Evolutionary conservation across 2,329 filamentous ascomycete species (phyloP).

Genomic region (Fusarium sp.): DNA sequence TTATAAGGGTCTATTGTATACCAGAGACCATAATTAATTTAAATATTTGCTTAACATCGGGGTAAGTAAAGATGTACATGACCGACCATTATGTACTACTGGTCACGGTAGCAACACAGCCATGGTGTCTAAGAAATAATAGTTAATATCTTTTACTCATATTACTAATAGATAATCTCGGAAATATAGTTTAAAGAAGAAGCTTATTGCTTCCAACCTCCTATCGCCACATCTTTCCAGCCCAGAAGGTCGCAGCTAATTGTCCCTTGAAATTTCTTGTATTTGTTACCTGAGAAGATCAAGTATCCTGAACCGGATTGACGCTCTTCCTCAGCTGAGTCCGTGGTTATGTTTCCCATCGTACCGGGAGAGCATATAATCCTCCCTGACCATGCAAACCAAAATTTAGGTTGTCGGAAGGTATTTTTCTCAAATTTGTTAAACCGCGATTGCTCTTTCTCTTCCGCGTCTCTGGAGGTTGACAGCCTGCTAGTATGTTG

Average conservation of each 20-base stretch:
- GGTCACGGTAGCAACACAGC: no score
- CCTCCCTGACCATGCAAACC: slow-evolving; percentile 19
- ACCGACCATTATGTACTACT: no score
- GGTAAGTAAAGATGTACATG: no score
- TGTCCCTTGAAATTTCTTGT: slow-evolving; percentile 9
- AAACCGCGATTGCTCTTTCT: not conserved
- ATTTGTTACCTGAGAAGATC: slow-evolving; percentile 19
- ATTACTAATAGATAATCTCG: not conserved
- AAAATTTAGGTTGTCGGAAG: slow-evolving; percentile 31
- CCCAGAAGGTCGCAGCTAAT: slow-evolving; percentile 6
- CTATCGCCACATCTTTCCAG: slow-evolving; percentile 4
- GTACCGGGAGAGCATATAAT: not conserved
- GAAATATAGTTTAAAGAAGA: no score
- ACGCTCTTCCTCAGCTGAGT: not conserved
- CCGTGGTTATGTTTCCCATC: rapidly evolving
- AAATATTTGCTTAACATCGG: no score
- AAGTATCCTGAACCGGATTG: slow-evolving; percentile 21
- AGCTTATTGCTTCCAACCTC: slow-evolving; percentile 2
- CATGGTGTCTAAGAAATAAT: no score
- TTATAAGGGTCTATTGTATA: no score
- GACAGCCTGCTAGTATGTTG: not conserved
- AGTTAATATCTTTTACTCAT: not conserved
- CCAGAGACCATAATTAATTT: no score
- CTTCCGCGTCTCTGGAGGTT: not conserved
- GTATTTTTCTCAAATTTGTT: slow-evolving; percentile 28